Conservation (phyloP, 140 eudicot species). For the Cichorium intybus region DNA sequence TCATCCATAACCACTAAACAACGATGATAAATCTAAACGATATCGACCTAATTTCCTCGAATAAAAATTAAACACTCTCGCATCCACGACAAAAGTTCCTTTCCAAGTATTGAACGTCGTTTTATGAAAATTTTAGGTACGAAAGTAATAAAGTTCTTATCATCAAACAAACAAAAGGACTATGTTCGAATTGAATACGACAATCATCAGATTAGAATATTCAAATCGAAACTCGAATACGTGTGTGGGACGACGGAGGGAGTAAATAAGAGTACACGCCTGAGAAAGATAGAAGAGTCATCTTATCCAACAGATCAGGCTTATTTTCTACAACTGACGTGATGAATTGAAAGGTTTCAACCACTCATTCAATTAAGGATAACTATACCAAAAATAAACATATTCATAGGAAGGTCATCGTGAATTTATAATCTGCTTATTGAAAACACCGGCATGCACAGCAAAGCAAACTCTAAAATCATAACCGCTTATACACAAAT, state of each 20-base stretch:
- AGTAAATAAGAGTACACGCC: too few species aligned
- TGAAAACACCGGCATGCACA: background rate
- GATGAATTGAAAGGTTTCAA: slow-evolving; percentile 4
- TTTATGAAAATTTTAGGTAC: background rate
- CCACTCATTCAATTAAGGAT: slow-evolving; percentile 19
- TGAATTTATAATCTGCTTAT: background rate
- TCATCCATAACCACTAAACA: background rate
- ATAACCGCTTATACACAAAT: slow-evolving; percentile 12
- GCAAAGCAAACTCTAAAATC: background rate
- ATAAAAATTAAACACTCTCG: background rate
- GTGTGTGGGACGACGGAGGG: background rate
- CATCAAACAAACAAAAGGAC: background rate
- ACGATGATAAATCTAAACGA: background rate
- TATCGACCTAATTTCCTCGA: background rate
- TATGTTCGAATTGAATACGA: background rate
- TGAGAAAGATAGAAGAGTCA: background rate
- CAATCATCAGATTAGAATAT: slow-evolving; percentile 1
- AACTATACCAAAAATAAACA: background rate
- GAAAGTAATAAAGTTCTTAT: background rate
- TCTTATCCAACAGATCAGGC: slow-evolving; percentile 6
- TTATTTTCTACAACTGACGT: background rate
- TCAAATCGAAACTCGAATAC: background rate
- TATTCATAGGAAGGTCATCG: background rate
- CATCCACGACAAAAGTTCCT: background rate
- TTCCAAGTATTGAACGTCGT: background rate